Evolutionary conservation across 1,284 basidiomycete species (phyloP), one percentile per base, ranked within the genome.

Genomic region (Gymnopus androsaceus): DNA sequence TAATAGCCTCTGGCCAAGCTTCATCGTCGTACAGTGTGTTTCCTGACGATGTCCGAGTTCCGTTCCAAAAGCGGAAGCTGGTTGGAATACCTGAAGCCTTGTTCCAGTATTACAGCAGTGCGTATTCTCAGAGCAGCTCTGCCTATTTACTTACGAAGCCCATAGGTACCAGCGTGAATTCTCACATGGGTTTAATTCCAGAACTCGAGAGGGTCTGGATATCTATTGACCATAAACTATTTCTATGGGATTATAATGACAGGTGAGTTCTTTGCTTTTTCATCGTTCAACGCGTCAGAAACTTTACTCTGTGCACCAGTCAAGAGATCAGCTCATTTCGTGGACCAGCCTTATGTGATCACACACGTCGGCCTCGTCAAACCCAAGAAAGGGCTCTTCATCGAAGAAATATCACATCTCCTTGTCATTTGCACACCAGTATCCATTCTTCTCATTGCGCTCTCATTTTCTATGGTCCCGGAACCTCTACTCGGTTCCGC

Each of bases 131-230:
- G 25, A 17, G 21, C 36, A n/a, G 38, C 37, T 11, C 33, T 46
- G 30, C 23, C 11, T 44, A 9, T 14, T 28, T 50, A 42, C 59
- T 71, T 59, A 71, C 48, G 41, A 54, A 34, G 51, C 12, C 34
- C 3, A 51, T 30, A 89, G 85, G 76, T 51, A 77, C 81, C 30
- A 82, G 74, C 65, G 78, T 85, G 52, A 81, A 81, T 12, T 82
- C 86, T 19, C 80, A 82, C 64, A 95, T 97, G 90, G 96, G 96
- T 9, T 73, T 99, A 54, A 86, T 99, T 67, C 88, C 95, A 30
- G 92, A 95, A 64, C 93, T 99, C 61, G 93, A 94, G 63, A 83
- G 95, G 49, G 95, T 93, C 0, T 99, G 95, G 94, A 92, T 98
- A 63, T 89, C 93, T 9, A 90, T 98, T 60, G 94, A 98, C 75